Evolutionary conservation across 2,329 filamentous ascomycete species (phyloP).

Genomic region (Madurella mycetomatis): DNA sequence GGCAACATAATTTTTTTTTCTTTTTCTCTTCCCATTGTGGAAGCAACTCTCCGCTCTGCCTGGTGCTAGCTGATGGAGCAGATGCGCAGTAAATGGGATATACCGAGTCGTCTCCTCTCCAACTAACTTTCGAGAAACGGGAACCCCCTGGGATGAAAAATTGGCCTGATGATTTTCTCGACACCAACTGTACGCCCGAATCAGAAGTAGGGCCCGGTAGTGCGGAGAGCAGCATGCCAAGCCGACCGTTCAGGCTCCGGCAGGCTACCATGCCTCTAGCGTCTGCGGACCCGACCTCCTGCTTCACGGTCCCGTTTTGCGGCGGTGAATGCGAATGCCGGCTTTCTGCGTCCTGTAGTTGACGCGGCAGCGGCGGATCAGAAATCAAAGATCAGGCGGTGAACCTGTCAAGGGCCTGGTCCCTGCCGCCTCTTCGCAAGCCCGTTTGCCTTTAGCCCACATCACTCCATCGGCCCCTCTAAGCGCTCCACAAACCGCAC

Average conservation of each 20-base stretch:
- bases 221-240: slow-evolving; percentile 14
- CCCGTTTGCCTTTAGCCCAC: slow-evolving; percentile 2
- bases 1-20: too few relatives aligned
- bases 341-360: not conserved
- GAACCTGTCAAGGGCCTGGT: slow-evolving; percentile 1
- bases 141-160: too few relatives aligned
- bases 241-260: slow-evolving; percentile 12
- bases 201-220: not conserved
- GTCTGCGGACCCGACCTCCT: slow-evolving; percentile 9
- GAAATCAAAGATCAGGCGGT: not conserved
- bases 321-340: not conserved
- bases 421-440: not conserved
- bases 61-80: not conserved
- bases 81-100: too few relatives aligned
- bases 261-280: not conserved
- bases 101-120: too few relatives aligned
- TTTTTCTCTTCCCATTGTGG: not conserved
- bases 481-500: not conserved
- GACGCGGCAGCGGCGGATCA: not conserved
- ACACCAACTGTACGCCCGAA: not conserved
- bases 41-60: not conserved
- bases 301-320: slow-evolving; percentile 2
- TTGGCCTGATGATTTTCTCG: not conserved
- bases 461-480: slow-evolving; percentile 8
- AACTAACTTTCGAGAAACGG: too few relatives aligned